phyloP scores from a whole-genome alignment of 1,284 basidiomycete species.

The Trichosporon sp. region DNA sequence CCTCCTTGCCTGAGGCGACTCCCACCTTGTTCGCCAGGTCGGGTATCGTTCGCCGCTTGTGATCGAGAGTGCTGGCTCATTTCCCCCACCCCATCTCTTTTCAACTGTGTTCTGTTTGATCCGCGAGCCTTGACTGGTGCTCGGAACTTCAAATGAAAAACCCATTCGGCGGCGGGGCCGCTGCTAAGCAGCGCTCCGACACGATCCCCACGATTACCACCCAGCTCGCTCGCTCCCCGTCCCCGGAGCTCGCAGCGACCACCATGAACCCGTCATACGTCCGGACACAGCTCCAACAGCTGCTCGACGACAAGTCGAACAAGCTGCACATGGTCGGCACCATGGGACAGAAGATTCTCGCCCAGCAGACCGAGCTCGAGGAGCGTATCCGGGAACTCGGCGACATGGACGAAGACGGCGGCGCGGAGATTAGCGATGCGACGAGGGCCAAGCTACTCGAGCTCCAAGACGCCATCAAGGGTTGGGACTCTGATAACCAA shows the following conservation, averaged over 20 bases:
- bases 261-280: conserved; percentile 41
- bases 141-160: not conserved
- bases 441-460: conserved; percentile 72
- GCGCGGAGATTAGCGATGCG: conserved; percentile 58
- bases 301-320: conserved; percentile 83
- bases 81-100: not conserved
- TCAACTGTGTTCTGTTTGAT: conserved; percentile 6
- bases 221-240: conserved; percentile 31
- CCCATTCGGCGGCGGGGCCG: not conserved
- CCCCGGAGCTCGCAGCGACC: conserved; percentile 27
- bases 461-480: conserved; percentile 71
- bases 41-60: not conserved
- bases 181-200: conserved; percentile 16
- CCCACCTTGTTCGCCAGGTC: conserved; percentile 7
- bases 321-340: conserved; percentile 86
- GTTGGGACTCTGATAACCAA: conserved; percentile 82
- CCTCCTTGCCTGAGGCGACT: not conserved
- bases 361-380: conserved; percentile 88
- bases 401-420: conserved; percentile 65
- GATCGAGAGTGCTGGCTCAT: not conserved
- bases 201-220: conserved; percentile 31
- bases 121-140: conserved; percentile 15
- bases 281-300: conserved; percentile 65
- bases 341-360: conserved; percentile 85
- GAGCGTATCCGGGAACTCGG: conserved; percentile 76